phyloP scores from a whole-genome alignment of 169 alveolate species.

The Miamiensis avidus region DNA sequence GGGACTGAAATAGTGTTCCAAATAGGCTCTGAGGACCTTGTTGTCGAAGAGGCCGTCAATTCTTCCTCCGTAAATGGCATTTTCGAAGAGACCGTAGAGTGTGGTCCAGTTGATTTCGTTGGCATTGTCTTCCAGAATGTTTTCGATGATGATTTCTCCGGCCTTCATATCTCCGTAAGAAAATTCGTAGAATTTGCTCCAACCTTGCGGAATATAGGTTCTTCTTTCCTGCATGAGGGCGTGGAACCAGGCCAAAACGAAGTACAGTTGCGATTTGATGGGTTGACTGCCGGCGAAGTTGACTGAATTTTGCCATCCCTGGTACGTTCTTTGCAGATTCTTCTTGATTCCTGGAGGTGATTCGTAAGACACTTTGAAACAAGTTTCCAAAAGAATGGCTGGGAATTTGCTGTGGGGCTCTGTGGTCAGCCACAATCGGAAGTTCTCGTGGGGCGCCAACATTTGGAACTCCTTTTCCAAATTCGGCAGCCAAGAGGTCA shows the following conservation, averaged over 20 bases:
- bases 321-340: constrained; percentile 86
- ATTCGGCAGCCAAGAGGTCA: constrained; percentile 89
- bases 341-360: constrained; percentile 95
- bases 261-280: constrained; percentile 77
- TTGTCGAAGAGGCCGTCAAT: constrained; percentile 77
- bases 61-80: constrained; percentile 94
- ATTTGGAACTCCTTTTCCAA: constrained; percentile 88
- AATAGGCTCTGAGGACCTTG: constrained; percentile 87
- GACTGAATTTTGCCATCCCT: constrained; percentile 67
- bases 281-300: constrained; percentile 64
- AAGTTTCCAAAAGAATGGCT: constrained; percentile 86
- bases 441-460: constrained; percentile 83
- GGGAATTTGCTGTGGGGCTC: constrained; percentile 93
- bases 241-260: constrained; percentile 91
- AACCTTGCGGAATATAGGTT: constrained; percentile 92
- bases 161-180: constrained; percentile 90
- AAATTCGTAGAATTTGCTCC: constrained; percentile 94
- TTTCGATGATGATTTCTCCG: constrained; percentile 82
- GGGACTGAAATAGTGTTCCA: constrained; percentile 71
- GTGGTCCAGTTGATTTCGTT: constrained; percentile 72
- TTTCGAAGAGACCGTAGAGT: constrained; percentile 89
- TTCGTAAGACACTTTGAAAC: constrained; percentile 89
- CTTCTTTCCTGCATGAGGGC: constrained; percentile 92
- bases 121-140: constrained; percentile 49
- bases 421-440: constrained; percentile 92